phyloP scores from a whole-genome alignment of 202 grass and related monocot genomes.

The Eragrostis tef region DNA sequence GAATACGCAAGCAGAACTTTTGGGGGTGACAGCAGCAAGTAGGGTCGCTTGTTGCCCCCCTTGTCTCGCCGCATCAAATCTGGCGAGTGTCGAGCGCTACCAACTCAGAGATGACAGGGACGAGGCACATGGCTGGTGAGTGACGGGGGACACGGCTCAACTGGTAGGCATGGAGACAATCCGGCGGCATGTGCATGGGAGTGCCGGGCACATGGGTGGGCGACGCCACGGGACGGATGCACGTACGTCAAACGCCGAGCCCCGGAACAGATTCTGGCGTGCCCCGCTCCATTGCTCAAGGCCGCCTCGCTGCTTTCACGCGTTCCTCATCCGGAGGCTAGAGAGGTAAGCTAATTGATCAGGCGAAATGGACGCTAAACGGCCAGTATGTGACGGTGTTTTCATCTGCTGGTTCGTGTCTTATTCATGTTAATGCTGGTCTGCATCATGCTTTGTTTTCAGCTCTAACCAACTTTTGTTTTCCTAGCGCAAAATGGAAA shows the following conservation, averaged over 20 bases:
- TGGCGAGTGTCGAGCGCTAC: background rate
- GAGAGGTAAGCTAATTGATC: background rate
- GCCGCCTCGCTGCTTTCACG: background rate
- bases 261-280: background rate
- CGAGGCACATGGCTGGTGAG: conserved; percentile 19
- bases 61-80: background rate
- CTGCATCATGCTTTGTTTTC: background rate
- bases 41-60: background rate
- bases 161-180: background rate
- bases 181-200: conserved; percentile 16
- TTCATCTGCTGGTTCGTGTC: background rate
- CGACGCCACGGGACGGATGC: no score
- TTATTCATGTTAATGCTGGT: background rate
- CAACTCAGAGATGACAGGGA: background rate
- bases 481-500: background rate
- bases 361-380: conserved; percentile 31
- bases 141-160: background rate
- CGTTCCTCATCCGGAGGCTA: background rate
- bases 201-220: conserved; percentile 50
- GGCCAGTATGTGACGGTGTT: background rate
- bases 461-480: background rate
- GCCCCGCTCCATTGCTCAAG: background rate
- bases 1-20: background rate
- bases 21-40: background rate
- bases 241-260: conserved; percentile 5